A percentile compares a stretch with the other conserved stretches of the same genome.
phyloP scores from a whole-genome alignment of 306 rosid genomes.

The Medicago arabica region DNA sequence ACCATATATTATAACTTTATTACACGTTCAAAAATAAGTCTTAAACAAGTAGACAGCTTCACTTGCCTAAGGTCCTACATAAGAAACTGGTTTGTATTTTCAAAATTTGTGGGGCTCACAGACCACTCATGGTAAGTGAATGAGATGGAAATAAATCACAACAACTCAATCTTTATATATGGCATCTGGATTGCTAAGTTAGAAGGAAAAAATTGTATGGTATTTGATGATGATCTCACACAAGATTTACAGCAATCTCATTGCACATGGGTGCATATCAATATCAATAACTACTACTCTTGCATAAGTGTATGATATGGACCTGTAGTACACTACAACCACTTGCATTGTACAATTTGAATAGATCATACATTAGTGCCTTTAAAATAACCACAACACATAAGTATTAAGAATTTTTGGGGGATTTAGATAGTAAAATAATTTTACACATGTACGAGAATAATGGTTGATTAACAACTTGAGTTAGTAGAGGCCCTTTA shows the following conservation, averaged over 20 bases:
- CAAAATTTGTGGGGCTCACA: conserved; percentile 50
- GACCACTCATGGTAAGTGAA: conserved; percentile 44
- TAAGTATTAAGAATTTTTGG: background rate
- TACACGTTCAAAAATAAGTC: conserved; percentile 28
- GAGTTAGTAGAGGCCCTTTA: background rate
- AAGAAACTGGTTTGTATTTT: conserved; percentile 24
- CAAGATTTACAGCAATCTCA: conserved; percentile 53
- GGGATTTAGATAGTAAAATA: background rate
- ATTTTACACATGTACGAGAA: background rate
- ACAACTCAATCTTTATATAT: conserved; percentile 39
- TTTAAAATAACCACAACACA: background rate
- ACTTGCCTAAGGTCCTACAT: conserved; percentile 46
- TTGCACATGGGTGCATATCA: conserved; percentile 62
- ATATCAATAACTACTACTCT: conserved; percentile 39
- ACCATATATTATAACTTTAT: conserved; percentile 28
- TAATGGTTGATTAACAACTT: background rate
- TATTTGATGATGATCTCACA: conserved; percentile 46
- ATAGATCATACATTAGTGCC: conserved; percentile 33
- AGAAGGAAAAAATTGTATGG: conserved; percentile 29
- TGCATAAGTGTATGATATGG: conserved; percentile 38
- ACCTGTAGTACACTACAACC: conserved; percentile 35
- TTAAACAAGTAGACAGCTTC: conserved; percentile 46
- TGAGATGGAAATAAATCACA: conserved; percentile 51
- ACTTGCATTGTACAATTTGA: conserved; percentile 28
- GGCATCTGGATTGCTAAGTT: conserved; percentile 45